Conservation (phyloP, 2,329 filamentous ascomycete genomes). For the Fusarium chaquense region DNA sequence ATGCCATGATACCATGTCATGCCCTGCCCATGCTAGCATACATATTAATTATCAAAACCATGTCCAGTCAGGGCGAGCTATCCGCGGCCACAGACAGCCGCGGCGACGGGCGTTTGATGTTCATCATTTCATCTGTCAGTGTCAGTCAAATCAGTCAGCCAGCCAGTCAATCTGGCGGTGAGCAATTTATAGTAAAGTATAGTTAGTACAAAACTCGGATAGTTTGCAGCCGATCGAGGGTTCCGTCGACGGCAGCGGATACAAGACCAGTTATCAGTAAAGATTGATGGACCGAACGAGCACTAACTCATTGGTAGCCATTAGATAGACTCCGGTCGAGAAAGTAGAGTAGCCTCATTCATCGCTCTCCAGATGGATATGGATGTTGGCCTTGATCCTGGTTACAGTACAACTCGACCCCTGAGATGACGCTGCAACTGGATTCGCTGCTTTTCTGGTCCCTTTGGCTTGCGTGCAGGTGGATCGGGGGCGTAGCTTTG, state of each 20-base stretch:
- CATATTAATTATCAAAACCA: constrained; percentile 1
- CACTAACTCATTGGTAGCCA: constrained; percentile 24
- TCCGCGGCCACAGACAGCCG: constrained; percentile 27
- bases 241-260: constrained; percentile 34
- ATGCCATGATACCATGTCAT: constrained; percentile 6
- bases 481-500: constrained; percentile 43
- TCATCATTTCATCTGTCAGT: constrained; percentile 32
- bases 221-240: constrained; percentile 40
- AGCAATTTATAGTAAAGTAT: constrained; percentile 21
- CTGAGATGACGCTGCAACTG: constrained; percentile 30
- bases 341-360: constrained; percentile 38
- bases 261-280: constrained; percentile 15
- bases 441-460: constrained; percentile 35
- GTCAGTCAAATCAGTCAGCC: background rate
- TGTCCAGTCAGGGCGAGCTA: constrained; percentile 14
- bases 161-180: constrained; percentile 45
- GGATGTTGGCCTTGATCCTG: constrained; percentile 38
- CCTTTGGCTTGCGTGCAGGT: constrained; percentile 44
- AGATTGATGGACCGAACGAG: constrained; percentile 25
- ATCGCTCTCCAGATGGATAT: constrained; percentile 26
- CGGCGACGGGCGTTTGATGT: constrained; percentile 42
- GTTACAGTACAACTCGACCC: constrained; percentile 29
- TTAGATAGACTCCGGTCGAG: constrained; percentile 21
- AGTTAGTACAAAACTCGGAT: constrained; percentile 21
- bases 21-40: constrained; percentile 23